Conservation (phyloP, 768 basidiomycete species). For the Termitomyces sp. region DNA sequence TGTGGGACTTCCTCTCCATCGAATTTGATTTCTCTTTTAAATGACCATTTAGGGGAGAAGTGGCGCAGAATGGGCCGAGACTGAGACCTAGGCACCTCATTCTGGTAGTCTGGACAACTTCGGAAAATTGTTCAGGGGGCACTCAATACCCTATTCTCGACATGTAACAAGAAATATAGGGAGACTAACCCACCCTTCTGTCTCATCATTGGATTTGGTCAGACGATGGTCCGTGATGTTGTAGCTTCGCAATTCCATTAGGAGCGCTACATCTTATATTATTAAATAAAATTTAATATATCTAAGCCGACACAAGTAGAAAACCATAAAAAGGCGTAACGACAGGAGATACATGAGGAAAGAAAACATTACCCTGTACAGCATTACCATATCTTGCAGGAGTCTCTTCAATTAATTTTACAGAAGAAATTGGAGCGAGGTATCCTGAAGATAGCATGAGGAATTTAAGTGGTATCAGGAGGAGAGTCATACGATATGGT, state of each 20-base stretch:
- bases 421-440: conserved; percentile 29
- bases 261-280: not conserved
- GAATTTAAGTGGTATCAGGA: not conserved
- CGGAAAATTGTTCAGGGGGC: not conserved
- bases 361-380: conserved; percentile 6
- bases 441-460: conserved; percentile 29
- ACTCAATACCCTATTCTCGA: not conserved
- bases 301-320: not conserved
- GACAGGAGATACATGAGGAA: not conserved
- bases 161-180: not conserved
- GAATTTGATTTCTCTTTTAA: not conserved
- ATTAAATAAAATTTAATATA: not conserved
- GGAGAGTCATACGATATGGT: conserved; percentile 50
- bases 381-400: not conserved
- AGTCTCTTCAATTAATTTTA: conserved; percentile 4
- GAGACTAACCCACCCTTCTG: not conserved
- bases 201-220: not conserved
- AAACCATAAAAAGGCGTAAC: not conserved
- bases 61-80: conserved; percentile 8
- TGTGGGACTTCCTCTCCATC: too few relatives aligned
- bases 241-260: not conserved
- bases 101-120: not conserved
- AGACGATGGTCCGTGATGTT: not conserved
- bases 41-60: conserved; percentile 1
- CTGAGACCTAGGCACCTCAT: too few relatives aligned